Evolutionary conservation across 139 green algal genomes (phyloP), one percentile per base, ranked within the genome.

Genomic region (Microglena sp.): DNA sequence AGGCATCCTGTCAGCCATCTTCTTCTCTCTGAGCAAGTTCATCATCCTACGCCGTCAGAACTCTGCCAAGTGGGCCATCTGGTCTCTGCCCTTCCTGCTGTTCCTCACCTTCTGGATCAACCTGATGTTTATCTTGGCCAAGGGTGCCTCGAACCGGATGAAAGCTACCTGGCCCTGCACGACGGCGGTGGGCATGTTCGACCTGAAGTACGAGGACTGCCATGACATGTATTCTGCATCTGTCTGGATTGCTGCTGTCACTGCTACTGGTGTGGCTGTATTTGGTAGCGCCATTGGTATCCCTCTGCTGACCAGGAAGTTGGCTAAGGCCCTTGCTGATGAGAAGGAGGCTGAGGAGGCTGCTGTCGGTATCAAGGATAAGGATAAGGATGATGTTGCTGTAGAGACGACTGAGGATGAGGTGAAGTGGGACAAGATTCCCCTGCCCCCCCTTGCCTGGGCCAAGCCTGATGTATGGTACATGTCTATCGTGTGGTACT

Each of bases 31-130:
- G 1, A 74, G 68, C 54, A 40, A 61, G 33, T 1, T 66, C 0
- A 22, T 43, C 65, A 69, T 79, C 31, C 58, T 79, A 36, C 73
- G 73, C 11, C 63, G 63, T 7, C 5, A 53, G 27, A 75, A 79
- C 64, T 64, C 56, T 2, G 60, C 62, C n/a, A 59, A 26, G 7
- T 15, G 29, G 2, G 70, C 75, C 24, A 72, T 81, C 66, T 77
- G 43, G 45, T 54, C 45, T 2, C 64, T 78, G 62, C 75, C 75
- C 26, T 24, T 73, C 34, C 75, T 82, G 0, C 33, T 82, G 6
- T 27, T 69, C 28, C 45, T 72, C 65, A 77, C 74, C 36, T n/a
- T 76, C 32, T 81, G 74, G 45, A 69, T 81, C 43, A 76, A 74
- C 62, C 29, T 67, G 27, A 55, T 79, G 8, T 71, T 80, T 55